phyloP scores from a whole-genome alignment of 2,329 filamentous ascomycete species.

The Leptoxyphium fumago region DNA sequence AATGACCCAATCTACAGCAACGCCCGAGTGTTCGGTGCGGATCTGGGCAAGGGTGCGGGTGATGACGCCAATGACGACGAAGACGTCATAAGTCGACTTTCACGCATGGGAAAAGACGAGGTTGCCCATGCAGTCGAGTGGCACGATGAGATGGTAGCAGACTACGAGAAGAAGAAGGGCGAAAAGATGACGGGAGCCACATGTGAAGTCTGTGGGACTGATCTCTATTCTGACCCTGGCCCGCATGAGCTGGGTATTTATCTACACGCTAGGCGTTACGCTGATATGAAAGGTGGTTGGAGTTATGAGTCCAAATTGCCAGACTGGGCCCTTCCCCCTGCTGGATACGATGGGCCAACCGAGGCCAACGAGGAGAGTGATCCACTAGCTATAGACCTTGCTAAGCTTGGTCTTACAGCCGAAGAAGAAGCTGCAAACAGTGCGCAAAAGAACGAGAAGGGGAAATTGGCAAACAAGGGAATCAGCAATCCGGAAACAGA shows the following conservation, averaged over 20 bases:
- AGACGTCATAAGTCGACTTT: conserved; percentile 73
- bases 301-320: conserved; percentile 75
- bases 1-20: conserved; percentile 99
- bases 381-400: conserved; percentile 29
- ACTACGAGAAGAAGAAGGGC: conserved; percentile 78
- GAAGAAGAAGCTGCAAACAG: conserved; percentile 2
- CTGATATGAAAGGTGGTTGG: conserved; percentile 72
- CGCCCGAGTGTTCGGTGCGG: conserved; percentile 72
- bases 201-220: conserved; percentile 71
- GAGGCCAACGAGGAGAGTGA: conserved; percentile 41
- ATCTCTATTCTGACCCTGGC: conserved; percentile 85
- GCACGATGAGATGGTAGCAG: conserved; percentile 82
- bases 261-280: conserved; percentile 82
- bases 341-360: conserved; percentile 55
- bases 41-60: conserved; percentile 48
- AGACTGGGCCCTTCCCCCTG: conserved; percentile 71
- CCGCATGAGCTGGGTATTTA: conserved; percentile 83
- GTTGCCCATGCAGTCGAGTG: conserved; percentile 82
- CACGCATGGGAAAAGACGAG: conserved; percentile 87
- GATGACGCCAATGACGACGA: conserved; percentile 67
- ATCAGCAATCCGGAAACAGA: not conserved
- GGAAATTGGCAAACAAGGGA: not conserved
- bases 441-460: conserved; percentile 1
- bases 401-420: conserved; percentile 19
- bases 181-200: conserved; percentile 82